Evolutionary conservation across 139 green algal genomes (phyloP).

Genomic region (Monoraphidium neglectum): DNA sequence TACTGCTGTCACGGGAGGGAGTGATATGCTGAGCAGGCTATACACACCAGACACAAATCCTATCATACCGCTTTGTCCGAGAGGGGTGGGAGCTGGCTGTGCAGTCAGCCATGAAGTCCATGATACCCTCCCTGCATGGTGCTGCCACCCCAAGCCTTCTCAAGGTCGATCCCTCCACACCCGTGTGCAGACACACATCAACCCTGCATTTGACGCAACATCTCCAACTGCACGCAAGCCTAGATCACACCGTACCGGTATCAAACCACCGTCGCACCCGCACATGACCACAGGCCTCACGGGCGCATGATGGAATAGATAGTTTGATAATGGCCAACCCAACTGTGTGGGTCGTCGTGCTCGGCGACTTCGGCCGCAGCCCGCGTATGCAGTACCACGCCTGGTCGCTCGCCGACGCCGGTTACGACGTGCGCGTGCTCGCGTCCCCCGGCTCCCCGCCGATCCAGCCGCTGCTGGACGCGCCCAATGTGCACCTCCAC

Average conservation of each 20-base stretch:
- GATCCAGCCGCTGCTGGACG: slow-evolving; percentile 46
- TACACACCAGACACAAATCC: too few species aligned
- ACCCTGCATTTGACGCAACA: not conserved
- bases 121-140: too few species aligned
- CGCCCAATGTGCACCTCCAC: slow-evolving; percentile 2
- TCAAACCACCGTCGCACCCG: not conserved
- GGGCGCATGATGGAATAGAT: not conserved
- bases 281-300: not conserved
- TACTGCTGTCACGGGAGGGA: too few species aligned
- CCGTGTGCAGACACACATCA: not conserved
- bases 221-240: not conserved
- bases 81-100: too few species aligned
- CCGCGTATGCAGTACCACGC: slow-evolving; percentile 97
- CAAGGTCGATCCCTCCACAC: not conserved
- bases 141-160: not conserved
- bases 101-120: too few species aligned
- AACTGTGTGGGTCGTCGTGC: slow-evolving; percentile 85
- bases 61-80: too few species aligned
- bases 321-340: not conserved
- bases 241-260: not conserved
- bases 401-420: slow-evolving; percentile 68
- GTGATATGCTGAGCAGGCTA: too few species aligned
- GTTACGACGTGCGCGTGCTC: slow-evolving; percentile 62
- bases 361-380: slow-evolving; percentile 95
- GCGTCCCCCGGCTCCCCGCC: slow-evolving; percentile 57